Evolutionary conservation across 805 yeast genomes (phyloP).

Genomic region (Suhomyces sp.): DNA sequence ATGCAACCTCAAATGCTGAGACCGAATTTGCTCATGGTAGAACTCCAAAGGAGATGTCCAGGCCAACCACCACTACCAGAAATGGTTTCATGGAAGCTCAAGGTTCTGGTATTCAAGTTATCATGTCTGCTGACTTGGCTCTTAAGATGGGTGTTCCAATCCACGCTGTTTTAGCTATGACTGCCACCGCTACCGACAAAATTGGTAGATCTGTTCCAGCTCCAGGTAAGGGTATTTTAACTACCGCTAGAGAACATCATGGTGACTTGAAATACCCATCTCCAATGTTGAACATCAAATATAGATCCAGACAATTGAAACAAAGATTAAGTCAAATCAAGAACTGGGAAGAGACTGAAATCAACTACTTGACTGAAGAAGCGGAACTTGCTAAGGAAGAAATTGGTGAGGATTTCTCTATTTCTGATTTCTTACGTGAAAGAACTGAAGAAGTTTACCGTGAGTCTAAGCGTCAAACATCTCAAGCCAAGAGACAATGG

Average conservation of each 20-base stretch:
- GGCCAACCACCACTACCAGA: conserved; percentile 96
- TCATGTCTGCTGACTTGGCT: conserved; percentile 94
- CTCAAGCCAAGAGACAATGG: conserved; percentile 88
- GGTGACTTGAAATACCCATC: conserved; percentile 76
- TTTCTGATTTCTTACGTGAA: conserved; percentile 61
- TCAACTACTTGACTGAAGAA: conserved; percentile 68
- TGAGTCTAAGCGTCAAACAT: conserved; percentile 81
- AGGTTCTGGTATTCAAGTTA: conserved; percentile 97
- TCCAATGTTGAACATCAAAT: conserved; percentile 81
- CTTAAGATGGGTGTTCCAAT: conserved; percentile 98
- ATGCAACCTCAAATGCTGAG: conserved; percentile 89
- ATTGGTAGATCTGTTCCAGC: conserved; percentile 99
- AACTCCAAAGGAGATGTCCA: conserved; percentile 97
- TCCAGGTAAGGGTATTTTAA: conserved; percentile 99
- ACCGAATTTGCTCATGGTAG: conserved; percentile 94
- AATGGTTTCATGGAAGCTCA: conserved; percentile 99
- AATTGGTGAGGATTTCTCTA: conserved; percentile 48
- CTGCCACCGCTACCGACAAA: conserved; percentile 97
- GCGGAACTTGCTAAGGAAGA: conserved; percentile 55
- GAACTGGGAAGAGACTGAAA: conserved; percentile 82
- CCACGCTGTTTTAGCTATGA: conserved; percentile 89
- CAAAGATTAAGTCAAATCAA: conserved; percentile 75
- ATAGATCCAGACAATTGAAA: conserved; percentile 89
- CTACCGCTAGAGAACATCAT: conserved; percentile 94
- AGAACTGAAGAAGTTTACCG: conserved; percentile 83